Evolutionary conservation across 1,284 basidiomycete genomes (phyloP), one percentile per base, ranked within the genome.

Genomic region (Sanghuangporus weigelae): DNA sequence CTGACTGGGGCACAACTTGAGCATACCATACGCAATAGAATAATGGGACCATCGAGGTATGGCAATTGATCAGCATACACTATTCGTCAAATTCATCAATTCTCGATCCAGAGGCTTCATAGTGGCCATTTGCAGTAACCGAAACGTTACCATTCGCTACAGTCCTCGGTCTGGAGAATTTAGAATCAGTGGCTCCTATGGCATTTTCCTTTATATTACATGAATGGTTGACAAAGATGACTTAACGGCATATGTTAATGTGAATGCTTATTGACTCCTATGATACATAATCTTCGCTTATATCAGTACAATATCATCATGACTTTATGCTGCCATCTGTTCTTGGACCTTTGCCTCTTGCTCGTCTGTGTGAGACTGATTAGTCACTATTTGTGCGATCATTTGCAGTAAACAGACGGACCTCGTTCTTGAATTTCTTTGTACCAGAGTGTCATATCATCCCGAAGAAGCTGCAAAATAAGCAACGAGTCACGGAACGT

Each of bases 381-480:
- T 4, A 31, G 26, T 31, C 26, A 31, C 26, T 31, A 49, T 49
- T 19, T 23, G 4, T 19, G 19, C 3, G 3, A 49, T 49, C 23
- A 49, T 16, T 49, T 19, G 48, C 1, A 14, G n/a, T 14, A 51
- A 51, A 46, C n/a, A 39, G 8, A 31, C 57, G 44, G 21, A 64
- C 63, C 65, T 50, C 60, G 59, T 31, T 77, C 72, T 68, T 78
- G 75, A 70, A 86, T 81, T 71, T 87, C 85, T 42, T 77, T 78
- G 7, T 81, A 79, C 86, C 86, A 89, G 50, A 89, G 74, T 50
- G 86, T 76, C 57, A 89, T 72, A 69, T 89, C 86, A 67, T 89
- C 87, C 67, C 79, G 77, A 69, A 89, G 71, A 36, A 89, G 74
- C 67, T 87, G 86, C 56, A 89, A 71, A 57, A 89, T 89, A 73